Conservation (phyloP, 2,329 filamentous ascomycete species). For the Bipolaris bicolor region DNA sequence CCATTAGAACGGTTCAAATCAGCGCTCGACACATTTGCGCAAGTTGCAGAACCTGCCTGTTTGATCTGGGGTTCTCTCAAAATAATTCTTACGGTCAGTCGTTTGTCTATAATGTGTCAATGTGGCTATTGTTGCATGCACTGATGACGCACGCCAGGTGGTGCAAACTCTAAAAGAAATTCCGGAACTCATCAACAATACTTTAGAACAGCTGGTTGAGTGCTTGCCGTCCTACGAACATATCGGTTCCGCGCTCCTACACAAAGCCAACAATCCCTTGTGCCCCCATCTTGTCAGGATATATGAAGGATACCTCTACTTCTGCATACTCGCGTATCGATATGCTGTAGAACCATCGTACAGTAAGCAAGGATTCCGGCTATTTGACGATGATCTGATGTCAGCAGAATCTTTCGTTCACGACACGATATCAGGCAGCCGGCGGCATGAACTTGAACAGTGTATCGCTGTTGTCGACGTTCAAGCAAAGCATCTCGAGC, state of each 20-base stretch:
- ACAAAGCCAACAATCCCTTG: not conserved
- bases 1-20: not conserved
- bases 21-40: not conserved
- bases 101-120: not conserved
- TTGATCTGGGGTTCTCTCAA: not conserved
- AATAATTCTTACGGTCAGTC: not conserved
- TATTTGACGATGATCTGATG: not conserved
- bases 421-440: not conserved
- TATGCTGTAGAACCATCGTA: not conserved
- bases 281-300: not conserved
- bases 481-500: not conserved
- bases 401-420: not conserved
- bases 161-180: not conserved
- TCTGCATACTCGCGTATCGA: not conserved
- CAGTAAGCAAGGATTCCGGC: not conserved
- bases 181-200: not conserved
- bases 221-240: not conserved
- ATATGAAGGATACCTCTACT: not conserved
- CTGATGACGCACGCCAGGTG: not conserved
- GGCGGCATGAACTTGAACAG: not conserved
- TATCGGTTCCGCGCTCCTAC: not conserved
- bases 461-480: not conserved
- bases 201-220: not conserved
- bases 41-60: not conserved
- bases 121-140: not conserved